Evolutionary conservation across 2,329 filamentous ascomycete species (phyloP), one percentile per base, ranked within the genome.

Genomic region (Alternaria infectoria): DNA sequence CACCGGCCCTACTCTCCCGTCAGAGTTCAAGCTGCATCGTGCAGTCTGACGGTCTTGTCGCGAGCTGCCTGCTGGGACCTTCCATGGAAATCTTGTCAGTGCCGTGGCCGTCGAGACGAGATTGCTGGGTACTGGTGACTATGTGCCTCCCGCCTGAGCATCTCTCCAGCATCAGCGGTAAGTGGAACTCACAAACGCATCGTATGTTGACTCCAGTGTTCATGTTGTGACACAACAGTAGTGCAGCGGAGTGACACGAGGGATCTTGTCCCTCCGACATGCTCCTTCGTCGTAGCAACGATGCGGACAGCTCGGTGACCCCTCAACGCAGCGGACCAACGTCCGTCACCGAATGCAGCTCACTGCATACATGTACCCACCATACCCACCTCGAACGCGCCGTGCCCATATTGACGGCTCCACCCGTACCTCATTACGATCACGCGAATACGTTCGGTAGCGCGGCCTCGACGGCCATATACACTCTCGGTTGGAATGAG

Each of bases 281-380:
- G 46, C 56, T 45, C 44, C 50, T 55, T 51, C 45, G 30, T 52
- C 44, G 47, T 62, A 26, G 47, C 49, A 54, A 30, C 49, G 44
- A 51, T 30, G 36, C 28, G 49, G 49, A 62, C 59, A 49, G 28
- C 30, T 28, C 50, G 43, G 23, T 54, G 52, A 59, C 43, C 59
- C 47, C 30, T 56, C 54, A 17, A 46, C 36, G 46, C 28, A 51
- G 47, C 54, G 54, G 36, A 58, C 59, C 55, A 23, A 54, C 47
- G 40, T 49, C 49, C 49, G 50, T 36, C 56, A 59, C 43, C 55
- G 25, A 55, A 62, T 47, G 32, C 55, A 54, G 17, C 58, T 52
- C 49, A 59, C 55, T 47, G 57, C 40, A 54, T 23, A 44, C 49
- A 47, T 36, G 50, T 62, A 62, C 21, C 56, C 59, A 57, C 55